phyloP scores from a whole-genome alignment of 2,329 filamentous ascomycete genomes.

The Karstenula rhodostoma region DNA sequence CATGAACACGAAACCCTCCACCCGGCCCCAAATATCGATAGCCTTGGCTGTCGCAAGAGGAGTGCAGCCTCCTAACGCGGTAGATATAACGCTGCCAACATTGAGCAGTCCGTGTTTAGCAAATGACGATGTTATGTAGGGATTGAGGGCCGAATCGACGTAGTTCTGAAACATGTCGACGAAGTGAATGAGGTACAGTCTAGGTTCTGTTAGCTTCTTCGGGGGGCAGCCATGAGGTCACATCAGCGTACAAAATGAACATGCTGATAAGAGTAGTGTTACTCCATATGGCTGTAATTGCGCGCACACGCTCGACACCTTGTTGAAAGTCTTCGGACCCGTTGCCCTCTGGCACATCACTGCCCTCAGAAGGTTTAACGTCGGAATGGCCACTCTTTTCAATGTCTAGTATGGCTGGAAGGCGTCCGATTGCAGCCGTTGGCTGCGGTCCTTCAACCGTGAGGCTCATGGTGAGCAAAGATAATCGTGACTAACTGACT shows the following conservation, averaged over 20 bases:
- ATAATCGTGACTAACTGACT: constrained; percentile 11
- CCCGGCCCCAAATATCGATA: constrained; percentile 53
- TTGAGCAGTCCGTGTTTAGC: constrained; percentile 44
- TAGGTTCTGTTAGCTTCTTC: constrained; percentile 22
- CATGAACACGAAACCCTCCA: constrained; percentile 50
- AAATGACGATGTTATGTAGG: constrained; percentile 53
- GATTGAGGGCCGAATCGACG: constrained; percentile 50
- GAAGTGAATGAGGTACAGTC: constrained; percentile 58
- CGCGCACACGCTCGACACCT: constrained; percentile 51
- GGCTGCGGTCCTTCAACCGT: constrained; percentile 23
- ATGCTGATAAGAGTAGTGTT: constrained; percentile 48
- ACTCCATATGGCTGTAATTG: constrained; percentile 52
- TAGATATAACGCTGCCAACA: constrained; percentile 46
- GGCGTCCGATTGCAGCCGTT: constrained; percentile 18
- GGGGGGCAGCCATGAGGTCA: background rate
- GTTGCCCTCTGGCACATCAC: constrained; percentile 25
- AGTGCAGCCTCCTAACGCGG: constrained; percentile 46
- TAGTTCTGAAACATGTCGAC: constrained; percentile 58
- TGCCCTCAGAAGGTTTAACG: constrained; percentile 17
- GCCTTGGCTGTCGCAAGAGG: constrained; percentile 51
- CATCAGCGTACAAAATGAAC: constrained; percentile 47
- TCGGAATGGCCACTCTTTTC: constrained; percentile 30
- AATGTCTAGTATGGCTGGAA: constrained; percentile 26
- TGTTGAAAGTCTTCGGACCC: constrained; percentile 44
- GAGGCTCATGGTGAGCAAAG: constrained; percentile 21